Base-by-base conservation (phyloP, 352 stramenopile species). In the Globisporangium spinosum region DNA sequence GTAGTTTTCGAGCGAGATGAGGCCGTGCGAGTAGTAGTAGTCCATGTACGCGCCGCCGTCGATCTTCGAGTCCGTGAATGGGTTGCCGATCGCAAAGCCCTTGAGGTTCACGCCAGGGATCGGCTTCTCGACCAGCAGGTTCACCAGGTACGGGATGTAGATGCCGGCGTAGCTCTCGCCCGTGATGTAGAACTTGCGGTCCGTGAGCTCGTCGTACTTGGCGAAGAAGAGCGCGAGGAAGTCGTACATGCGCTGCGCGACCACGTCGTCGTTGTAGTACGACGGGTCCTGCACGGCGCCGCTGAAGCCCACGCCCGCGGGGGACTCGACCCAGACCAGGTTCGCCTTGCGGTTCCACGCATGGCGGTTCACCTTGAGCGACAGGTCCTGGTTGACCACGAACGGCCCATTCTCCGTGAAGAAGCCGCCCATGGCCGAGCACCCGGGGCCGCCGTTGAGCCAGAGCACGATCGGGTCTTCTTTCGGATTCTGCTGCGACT, bases 141-240 rank as follows among this genome's bases (percentile, higher is more conserved):
- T 70, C 6, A 95, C 85, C 0, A 97, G 71, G 67, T 81, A 96
- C 35, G 91, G 90, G 64, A 97, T 93, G 83, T 98, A 97, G 75
- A 97, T 91, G 0, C 91, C 91, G 2, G 88, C 87, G 71, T 95
- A 95, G 49, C 79, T 91, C 66, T 95, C 87, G 13, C 87, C 87
- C 9, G 87, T 89, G 56, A 95, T 89, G 76, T 90, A 95, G 68
- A 94, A 93, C 20, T 89, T 73, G 53, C 87, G 87, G 57, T 77
- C 73, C 51, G 85, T 70, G 47, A 95, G 88, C 47, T 92, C 78
- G 20, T 81, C 74, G 66, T 88, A 91, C 67, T 91, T 87, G 45
- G 69, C 58, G 56, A 93, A 89, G 64, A 93, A 93, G 38, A 81
- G 71, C 25, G 71, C 56, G 20, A 95, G 68, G 64, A 95, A 95